phyloP scores from a whole-genome alignment of 2,329 filamentous ascomycete genomes.

The Leptographium wingfieldii region DNA sequence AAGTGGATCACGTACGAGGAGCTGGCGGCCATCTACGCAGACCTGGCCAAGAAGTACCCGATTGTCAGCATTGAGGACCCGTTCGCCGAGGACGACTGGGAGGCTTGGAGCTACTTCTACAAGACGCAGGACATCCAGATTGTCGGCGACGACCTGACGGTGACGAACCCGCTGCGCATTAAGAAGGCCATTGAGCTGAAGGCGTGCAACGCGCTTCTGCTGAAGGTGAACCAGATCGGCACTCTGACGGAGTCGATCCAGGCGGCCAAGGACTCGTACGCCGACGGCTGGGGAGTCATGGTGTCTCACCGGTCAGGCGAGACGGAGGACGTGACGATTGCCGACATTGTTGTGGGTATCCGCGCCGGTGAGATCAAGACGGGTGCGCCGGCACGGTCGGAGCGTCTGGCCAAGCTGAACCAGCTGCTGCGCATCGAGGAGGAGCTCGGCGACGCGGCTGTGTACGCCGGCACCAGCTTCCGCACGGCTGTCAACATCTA shows the following conservation, averaged over 20 bases:
- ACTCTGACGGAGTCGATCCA: constrained; percentile 98
- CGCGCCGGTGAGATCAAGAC: constrained; percentile 98
- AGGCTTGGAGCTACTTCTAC: constrained; percentile 99
- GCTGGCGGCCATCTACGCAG: constrained; percentile 82
- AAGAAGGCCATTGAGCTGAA: constrained; percentile 99
- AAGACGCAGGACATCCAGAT: constrained; percentile 98
- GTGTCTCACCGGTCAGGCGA: constrained; percentile 98
- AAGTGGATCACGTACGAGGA: constrained; percentile 99
- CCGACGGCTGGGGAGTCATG: constrained; percentile 96
- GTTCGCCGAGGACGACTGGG: constrained; percentile 99
- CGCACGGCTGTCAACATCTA: constrained; percentile 81
- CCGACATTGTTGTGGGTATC: constrained; percentile 94
- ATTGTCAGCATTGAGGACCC: constrained; percentile 98
- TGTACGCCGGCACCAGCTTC: constrained; percentile 91
- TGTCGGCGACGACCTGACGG: constrained; percentile 95
- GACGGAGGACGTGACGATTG: constrained; percentile 99
- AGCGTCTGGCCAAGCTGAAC: constrained; percentile 99
- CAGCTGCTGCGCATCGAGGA: constrained; percentile 99
- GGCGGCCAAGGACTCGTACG: constrained; percentile 96
- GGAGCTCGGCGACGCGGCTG: constrained; percentile 81
- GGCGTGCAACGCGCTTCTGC: constrained; percentile 93
- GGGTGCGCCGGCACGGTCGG: constrained; percentile 87
- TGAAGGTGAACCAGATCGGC: constrained; percentile 99
- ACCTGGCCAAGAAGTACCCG: constrained; percentile 85
- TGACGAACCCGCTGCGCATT: constrained; percentile 98